phyloP scores from a whole-genome alignment of 23 red algal genomes.

The Gracilaria domingensis region DNA sequence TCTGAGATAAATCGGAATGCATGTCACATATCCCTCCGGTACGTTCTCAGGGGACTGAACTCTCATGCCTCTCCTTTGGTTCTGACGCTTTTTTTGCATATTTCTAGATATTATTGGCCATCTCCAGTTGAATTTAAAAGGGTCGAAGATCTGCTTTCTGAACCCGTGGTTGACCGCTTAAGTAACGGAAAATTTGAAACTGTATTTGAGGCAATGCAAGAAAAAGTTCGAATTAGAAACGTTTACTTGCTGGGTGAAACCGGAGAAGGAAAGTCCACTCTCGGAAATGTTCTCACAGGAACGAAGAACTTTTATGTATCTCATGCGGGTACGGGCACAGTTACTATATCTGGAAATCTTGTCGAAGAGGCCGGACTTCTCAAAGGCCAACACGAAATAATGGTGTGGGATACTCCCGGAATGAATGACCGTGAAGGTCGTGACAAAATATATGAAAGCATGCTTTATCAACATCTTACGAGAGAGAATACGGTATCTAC shows the following conservation, averaged over 20 bases:
- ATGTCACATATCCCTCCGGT: background rate
- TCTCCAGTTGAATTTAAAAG: background rate
- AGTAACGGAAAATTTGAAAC: background rate
- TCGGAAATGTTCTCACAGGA: background rate
- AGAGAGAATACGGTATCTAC: constrained; percentile 2
- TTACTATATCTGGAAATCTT: background rate
- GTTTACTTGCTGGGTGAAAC: constrained; percentile 1
- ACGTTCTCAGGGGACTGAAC: background rate
- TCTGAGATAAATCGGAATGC: background rate
- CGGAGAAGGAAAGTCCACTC: background rate
- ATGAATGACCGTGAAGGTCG: background rate
- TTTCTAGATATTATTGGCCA: background rate
- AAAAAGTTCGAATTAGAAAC: background rate
- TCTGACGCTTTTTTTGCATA: background rate
- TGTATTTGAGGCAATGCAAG: background rate
- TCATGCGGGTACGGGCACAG: background rate
- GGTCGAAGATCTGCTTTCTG: background rate
- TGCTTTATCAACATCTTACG: background rate
- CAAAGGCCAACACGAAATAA: background rate
- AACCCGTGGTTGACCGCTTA: background rate
- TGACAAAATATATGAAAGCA: background rate
- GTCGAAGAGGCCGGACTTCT: background rate
- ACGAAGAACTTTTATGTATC: background rate
- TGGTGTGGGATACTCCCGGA: constrained; percentile 1
- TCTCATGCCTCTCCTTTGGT: background rate